Base-by-base conservation (phyloP, 257 asterid species). In the Verbena officinalis region DNA sequence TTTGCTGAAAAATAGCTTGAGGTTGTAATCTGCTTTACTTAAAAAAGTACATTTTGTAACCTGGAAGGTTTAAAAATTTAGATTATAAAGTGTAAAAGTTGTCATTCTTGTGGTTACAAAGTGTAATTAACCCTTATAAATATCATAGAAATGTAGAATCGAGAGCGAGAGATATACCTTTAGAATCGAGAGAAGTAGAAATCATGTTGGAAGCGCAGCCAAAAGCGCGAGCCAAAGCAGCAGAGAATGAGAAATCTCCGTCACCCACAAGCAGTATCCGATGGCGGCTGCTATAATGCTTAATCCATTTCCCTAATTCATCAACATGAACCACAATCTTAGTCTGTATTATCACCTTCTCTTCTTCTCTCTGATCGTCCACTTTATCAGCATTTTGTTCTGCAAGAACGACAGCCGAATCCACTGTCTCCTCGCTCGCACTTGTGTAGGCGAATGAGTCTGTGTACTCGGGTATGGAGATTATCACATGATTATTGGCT, bases 231-330 rank as follows among this genome's bases (percentile, higher is more conserved):
- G 84, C 84, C 59, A 83, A 67, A 16, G 49, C 68, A 1, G 68
- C 62, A 1, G 88, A 72, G 23, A 83, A 83, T 3, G 88, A 83
- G 74, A 83, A 83, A 33, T 83, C 88, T 21, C 88, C 83, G n/a
- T 83, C 86, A 0, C 86, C 90, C 4, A 83, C 90, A 20, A 75
- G 30, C 54, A 83, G 55, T 22, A 83, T 80, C 23, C 59, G 42
- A 10, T 78, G 86, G 3, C 73, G 49, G 55, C 68, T 67, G 34
- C 40, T 52, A 39, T 80, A 83, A 10, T 80, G 83, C 65, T 71
- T 59, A 48, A 80, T 80, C 81, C 84, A 58, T 59, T 49, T 65
- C 63, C 58, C 76, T n/a, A n/a, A n/a, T 33, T 15, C 70, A 67
- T 30, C 36, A 30, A 30, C 36, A 3, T 9, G 22, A 20, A 34